These are phyloP conservation scores for Hondaea fermentalgiana DNA, from an alignment of 108 stramenopile genomes.

Conservation along the genomic window DNA sequence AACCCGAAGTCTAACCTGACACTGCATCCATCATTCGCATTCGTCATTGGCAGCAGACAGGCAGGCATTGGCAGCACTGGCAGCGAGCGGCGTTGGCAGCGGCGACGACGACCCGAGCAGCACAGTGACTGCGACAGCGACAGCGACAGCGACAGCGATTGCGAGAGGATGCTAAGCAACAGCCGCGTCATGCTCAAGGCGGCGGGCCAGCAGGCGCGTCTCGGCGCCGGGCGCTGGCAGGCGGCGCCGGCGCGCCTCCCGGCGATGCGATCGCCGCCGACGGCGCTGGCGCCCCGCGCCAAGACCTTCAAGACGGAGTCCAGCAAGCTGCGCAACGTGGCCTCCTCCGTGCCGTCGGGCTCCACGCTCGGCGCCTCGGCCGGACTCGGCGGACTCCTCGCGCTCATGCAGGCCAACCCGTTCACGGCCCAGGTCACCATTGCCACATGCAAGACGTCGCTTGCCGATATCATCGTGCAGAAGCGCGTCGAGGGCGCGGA, in stretches of 20 bases:
- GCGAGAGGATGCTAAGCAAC: too few species aligned
- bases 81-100: too few species aligned
- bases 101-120: too few species aligned
- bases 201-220: neutral
- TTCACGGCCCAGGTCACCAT: constrained; percentile 68
- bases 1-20: too few species aligned
- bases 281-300: neutral
- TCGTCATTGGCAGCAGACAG: too few species aligned
- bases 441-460: constrained; percentile 67
- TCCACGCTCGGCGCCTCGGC: neutral
- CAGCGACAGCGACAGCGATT: too few species aligned
- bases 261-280: neutral
- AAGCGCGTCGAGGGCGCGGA: constrained; percentile 61
- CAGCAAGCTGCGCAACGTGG: neutral
- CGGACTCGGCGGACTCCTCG: neutral
- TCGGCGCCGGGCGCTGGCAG: neutral
- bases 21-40: too few species aligned
- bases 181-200: too few species aligned
- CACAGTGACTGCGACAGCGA: too few species aligned
- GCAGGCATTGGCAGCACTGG: too few species aligned
- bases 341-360: neutral
- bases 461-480: constrained; percentile 70
- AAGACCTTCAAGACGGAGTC: neutral
- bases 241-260: neutral
- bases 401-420: constrained; percentile 37